Evolutionary conservation across 2,329 filamentous ascomycete species (phyloP).

Genomic region (Chaetomium sp.): DNA sequence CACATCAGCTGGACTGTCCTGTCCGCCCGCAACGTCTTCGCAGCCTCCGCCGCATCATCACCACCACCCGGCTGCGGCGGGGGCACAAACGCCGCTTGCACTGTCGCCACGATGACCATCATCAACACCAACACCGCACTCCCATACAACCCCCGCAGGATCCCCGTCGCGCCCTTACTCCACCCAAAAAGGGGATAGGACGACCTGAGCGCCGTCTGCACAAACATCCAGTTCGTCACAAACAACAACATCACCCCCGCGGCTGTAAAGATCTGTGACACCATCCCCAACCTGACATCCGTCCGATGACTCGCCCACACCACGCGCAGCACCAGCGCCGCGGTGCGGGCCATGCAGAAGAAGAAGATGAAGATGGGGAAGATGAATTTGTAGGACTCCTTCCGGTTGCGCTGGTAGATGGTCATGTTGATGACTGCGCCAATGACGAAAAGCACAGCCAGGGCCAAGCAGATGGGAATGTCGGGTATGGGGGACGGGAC

Average conservation of each 20-base stretch:
- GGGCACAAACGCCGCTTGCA: constrained; percentile 60
- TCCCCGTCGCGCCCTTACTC: constrained; percentile 44
- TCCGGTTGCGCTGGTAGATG: constrained; percentile 48
- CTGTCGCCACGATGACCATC: constrained; percentile 40
- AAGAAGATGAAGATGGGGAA: constrained; percentile 52
- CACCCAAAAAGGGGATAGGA: constrained; percentile 67
- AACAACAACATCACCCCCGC: constrained; percentile 71
- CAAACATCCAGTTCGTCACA: constrained; percentile 69
- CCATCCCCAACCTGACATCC: constrained; percentile 40
- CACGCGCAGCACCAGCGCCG: constrained; percentile 46
- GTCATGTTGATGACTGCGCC: constrained; percentile 53
- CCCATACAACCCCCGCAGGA: constrained; percentile 48
- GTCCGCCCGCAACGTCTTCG: constrained; percentile 38
- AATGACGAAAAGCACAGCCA: constrained; percentile 51
- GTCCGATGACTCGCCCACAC: constrained; percentile 42
- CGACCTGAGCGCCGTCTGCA: constrained; percentile 68
- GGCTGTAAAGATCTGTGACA: constrained; percentile 63
- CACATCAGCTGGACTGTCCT: constrained; percentile 59
- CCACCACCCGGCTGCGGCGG: constrained; percentile 12
- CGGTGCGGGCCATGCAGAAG: constrained; percentile 50
- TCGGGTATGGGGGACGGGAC: constrained; percentile 52
- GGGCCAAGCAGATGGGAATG: constrained; percentile 56
- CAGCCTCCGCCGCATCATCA: constrained; percentile 27
- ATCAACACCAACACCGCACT: constrained; percentile 41
- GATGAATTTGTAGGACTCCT: constrained; percentile 50